phyloP scores from a whole-genome alignment of 768 basidiomycete species.

The Chalciporus sphaerocephalus region DNA sequence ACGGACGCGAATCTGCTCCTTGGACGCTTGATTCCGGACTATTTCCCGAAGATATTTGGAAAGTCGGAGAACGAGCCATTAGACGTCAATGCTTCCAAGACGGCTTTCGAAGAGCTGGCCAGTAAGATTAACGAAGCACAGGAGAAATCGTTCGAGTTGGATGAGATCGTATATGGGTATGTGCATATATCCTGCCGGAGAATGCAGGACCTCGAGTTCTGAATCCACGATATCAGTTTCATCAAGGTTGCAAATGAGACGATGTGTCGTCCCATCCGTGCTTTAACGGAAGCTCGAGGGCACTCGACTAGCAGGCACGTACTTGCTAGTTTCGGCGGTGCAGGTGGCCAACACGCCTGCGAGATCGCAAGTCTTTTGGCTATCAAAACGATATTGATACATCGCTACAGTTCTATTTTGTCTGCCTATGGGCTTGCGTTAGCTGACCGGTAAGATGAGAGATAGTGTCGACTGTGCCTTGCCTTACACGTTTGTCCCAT shows the following conservation, averaged over 20 bases:
- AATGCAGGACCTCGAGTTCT: too few relatives aligned
- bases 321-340: constrained; percentile 83
- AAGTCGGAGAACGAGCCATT: constrained; percentile 81
- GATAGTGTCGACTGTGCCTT: not conserved
- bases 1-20: constrained; percentile 92
- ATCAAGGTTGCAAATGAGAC: constrained; percentile 97
- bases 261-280: constrained; percentile 90
- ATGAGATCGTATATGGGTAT: constrained; percentile 88
- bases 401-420: constrained; percentile 87
- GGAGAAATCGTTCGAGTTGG: constrained; percentile 56
- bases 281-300: constrained; percentile 85
- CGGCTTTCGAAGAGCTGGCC: constrained; percentile 64
- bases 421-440: constrained; percentile 93
- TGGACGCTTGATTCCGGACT: constrained; percentile 82
- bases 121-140: constrained; percentile 65
- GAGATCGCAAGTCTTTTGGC: constrained; percentile 85
- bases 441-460: constrained; percentile 57
- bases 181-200: too few relatives aligned
- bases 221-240: constrained; percentile 48
- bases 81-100: constrained; percentile 65
- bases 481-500: not conserved
- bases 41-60: constrained; percentile 95
- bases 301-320: constrained; percentile 76
- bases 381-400: constrained; percentile 83
- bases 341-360: constrained; percentile 90